Conservation (phyloP, 805 yeast species). For the Candida chilensis region DNA sequence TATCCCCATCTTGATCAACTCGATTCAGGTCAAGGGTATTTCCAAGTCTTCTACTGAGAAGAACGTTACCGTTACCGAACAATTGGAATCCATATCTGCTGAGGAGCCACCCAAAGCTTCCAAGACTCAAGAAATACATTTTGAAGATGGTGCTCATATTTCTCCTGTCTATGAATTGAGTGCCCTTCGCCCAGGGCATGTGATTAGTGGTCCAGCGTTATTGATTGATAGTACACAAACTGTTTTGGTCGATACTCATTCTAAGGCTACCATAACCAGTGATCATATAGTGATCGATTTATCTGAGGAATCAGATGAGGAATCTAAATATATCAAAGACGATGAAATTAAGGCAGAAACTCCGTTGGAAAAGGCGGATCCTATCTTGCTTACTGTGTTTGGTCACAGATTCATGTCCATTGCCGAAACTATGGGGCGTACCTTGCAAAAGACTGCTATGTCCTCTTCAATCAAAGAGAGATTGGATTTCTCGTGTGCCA, state of each 20-base stretch:
- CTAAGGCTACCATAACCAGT: slow-evolving; percentile 16
- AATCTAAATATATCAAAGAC: neutral
- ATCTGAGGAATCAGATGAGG: no score
- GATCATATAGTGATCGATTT: slow-evolving; percentile 13
- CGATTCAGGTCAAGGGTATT: slow-evolving; percentile 10
- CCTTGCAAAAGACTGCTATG: slow-evolving; percentile 2
- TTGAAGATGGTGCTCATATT: slow-evolving; percentile 10
- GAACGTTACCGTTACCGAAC: no score
- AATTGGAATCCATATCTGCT: no score
- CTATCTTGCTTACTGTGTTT: slow-evolving; percentile 10
- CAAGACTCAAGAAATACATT: no score
- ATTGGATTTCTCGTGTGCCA: slow-evolving; percentile 3
- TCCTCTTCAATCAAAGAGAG: slow-evolving; percentile 4
- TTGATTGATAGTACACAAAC: slow-evolving; percentile 16
- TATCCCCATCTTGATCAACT: slow-evolving; percentile 10
- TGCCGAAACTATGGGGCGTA: slow-evolving; percentile 4
- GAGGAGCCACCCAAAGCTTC: no score
- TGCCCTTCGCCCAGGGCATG: slow-evolving; percentile 6
- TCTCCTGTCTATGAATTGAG: slow-evolving; percentile 7
- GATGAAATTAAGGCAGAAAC: neutral
- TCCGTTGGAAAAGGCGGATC: slow-evolving; percentile 4
- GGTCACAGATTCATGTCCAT: slow-evolving; percentile 11
- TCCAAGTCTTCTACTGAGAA: slow-evolving; percentile 13
- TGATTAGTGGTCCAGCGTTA: slow-evolving; percentile 9
- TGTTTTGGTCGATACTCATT: slow-evolving; percentile 19